phyloP scores from a whole-genome alignment of 176 grass and related monocot genomes.

The Leersia perrieri region DNA sequence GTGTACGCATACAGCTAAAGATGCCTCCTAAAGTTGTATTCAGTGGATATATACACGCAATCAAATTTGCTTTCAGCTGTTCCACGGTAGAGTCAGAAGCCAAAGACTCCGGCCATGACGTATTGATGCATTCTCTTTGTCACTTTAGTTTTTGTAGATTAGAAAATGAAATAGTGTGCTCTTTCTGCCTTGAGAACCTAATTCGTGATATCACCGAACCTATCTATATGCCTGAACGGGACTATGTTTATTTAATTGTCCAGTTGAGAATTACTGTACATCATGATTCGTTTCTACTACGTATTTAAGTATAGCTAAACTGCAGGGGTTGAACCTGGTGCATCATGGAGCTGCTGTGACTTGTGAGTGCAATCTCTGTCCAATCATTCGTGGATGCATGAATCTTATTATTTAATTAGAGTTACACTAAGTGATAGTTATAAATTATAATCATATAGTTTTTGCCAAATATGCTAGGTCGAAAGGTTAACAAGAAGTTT shows the following conservation, averaged over 20 bases:
- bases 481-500: not conserved
- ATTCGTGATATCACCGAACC: constrained; percentile 53
- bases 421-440: not conserved
- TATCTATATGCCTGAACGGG: constrained; percentile 26
- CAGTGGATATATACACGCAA: constrained; percentile 41
- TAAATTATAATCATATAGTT: not conserved
- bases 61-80: constrained; percentile 37
- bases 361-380: not conserved
- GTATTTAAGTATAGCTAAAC: not conserved
- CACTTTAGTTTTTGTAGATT: not conserved
- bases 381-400: not conserved
- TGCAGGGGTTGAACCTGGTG: not conserved
- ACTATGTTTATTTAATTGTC: not conserved
- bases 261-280: constrained; percentile 1
- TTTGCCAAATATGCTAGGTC: not conserved
- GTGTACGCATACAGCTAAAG: constrained; percentile 37
- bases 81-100: constrained; percentile 32
- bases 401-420: not conserved
- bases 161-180: constrained; percentile 10
- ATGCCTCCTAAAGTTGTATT: constrained; percentile 25
- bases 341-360: not conserved
- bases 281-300: not conserved
- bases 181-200: constrained; percentile 37
- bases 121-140: not conserved
- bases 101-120: constrained; percentile 17